phyloP scores from a whole-genome alignment of 2,329 filamentous ascomycete genomes.

The Fusarium nelsonii region DNA sequence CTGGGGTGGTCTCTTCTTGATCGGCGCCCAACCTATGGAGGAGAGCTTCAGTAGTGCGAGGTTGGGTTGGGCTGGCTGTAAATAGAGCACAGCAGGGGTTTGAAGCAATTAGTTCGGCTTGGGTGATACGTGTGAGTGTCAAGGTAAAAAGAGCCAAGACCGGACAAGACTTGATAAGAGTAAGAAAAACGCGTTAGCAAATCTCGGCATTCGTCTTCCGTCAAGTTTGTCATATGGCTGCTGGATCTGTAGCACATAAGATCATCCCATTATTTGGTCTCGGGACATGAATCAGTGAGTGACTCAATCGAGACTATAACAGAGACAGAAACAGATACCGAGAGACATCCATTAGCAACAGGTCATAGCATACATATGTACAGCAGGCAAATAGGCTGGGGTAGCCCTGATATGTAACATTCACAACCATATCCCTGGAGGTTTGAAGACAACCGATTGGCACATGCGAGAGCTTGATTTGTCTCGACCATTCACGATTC shows the following conservation, averaged over 20 bases:
- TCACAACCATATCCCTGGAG: constrained; percentile 20
- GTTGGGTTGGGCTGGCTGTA: constrained; percentile 29
- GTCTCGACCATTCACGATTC: constrained; percentile 11
- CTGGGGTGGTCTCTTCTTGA: constrained; percentile 31
- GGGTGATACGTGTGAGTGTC: constrained; percentile 24
- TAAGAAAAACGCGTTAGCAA: constrained; percentile 1
- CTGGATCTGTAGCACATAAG: background rate
- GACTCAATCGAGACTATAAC: constrained; percentile 12
- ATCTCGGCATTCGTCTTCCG: constrained; percentile 20
- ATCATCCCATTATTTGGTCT: constrained; percentile 26
- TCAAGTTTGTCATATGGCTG: constrained; percentile 28
- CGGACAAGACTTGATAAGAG: constrained; percentile 23
- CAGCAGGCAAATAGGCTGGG: background rate
- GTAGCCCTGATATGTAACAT: constrained; percentile 24
- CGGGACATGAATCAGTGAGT: constrained; percentile 28
- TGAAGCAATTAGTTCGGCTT: constrained; percentile 21
- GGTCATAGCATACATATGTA: constrained; percentile 1
- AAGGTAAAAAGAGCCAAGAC: constrained; percentile 16
- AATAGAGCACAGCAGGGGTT: constrained; percentile 30
- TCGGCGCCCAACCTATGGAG: constrained; percentile 44
- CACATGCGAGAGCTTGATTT: constrained; percentile 45
- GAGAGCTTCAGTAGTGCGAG: constrained; percentile 35
- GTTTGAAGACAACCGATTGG: constrained; percentile 36
- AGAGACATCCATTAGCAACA: constrained; percentile 3
- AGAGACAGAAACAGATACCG: background rate